These are phyloP conservation scores for Carex kokanica DNA, from an alignment of 176 grass and related monocot genomes.

Conservation along the genomic window DNA sequence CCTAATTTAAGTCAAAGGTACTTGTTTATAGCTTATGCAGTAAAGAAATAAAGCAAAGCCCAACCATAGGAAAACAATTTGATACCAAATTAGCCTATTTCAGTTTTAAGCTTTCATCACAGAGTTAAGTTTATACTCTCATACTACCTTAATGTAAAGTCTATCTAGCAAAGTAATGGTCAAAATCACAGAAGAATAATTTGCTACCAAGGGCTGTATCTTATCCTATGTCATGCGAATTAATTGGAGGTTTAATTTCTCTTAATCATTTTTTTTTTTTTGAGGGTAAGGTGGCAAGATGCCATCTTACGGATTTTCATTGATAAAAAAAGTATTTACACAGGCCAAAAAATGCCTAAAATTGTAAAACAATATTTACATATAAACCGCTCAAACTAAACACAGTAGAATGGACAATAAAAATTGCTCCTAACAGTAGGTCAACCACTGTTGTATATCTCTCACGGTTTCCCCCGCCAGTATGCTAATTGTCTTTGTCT, in stretches of 20 bases:
- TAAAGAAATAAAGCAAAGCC: not conserved
- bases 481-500: no score
- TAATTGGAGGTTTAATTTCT: not conserved
- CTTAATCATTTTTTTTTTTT: not conserved
- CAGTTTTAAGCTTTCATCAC: not conserved
- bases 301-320: no score
- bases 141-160: not conserved
- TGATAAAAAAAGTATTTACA: no score
- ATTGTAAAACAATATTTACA: no score
- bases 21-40: not conserved
- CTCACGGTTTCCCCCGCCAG: no score
- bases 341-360: no score
- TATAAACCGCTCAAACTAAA: no score
- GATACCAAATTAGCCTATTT: slow-evolving; percentile 4
- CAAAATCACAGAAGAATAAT: not conserved
- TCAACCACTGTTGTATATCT: no score
- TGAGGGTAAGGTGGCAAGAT: no score
- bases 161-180: not conserved
- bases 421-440: no score
- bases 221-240: not conserved
- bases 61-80: not conserved
- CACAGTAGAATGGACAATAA: no score
- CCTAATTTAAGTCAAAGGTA: not conserved
- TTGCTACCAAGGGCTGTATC: not conserved
- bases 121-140: not conserved